Evolutionary conservation across 106 monocot genomes (phyloP), one percentile per base, ranked within the genome.

Genomic region (Vanilla planifolia): DNA sequence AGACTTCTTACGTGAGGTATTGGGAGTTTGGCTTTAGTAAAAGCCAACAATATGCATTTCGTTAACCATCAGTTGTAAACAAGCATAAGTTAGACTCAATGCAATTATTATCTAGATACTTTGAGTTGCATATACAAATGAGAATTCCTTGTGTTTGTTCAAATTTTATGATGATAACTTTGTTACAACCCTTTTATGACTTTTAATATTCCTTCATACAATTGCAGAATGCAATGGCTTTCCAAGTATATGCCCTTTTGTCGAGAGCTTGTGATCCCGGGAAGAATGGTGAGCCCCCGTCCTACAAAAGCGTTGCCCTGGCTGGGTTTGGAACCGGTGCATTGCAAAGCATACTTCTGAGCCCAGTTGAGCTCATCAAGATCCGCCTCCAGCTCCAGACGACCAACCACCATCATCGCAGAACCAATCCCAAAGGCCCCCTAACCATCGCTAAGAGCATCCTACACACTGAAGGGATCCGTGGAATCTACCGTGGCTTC

Each of bases 361-460:
- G 82, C 69, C 95, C 95, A 5, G 86, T 91, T 2, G 95, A 96
- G 63, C 84, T 96, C 7, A 48, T 96, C 15, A 96, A 96, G 68
- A 96, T 96, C 25, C 72, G 77, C 2, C 86, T 96, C 30, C 95
- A 96, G 28, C 43, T 96, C 6, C 82, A 74, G 46, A 68, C 48
- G 8, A 13, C 61, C 9, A 60, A 51, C 24, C 33, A 61, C 56
- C 60, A 26, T 19, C 50, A 50, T 20, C 16, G 34, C 30, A 16
- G 35, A 8, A 19, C n/a, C 21, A 43, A 42, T 33, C 30, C 17
- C 0, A 25, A 61, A 25, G 95, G 95, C 2, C 95, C 95, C 0
- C 3, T 87, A 13, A n/a, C 33, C 52, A 76, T 81, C 40, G 86
- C 90, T 25, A 74, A 52, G 69, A 76, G 43, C 11, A 87, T 96